phyloP scores from a whole-genome alignment of 805 yeast species.

The Debaryomyces castellii region DNA sequence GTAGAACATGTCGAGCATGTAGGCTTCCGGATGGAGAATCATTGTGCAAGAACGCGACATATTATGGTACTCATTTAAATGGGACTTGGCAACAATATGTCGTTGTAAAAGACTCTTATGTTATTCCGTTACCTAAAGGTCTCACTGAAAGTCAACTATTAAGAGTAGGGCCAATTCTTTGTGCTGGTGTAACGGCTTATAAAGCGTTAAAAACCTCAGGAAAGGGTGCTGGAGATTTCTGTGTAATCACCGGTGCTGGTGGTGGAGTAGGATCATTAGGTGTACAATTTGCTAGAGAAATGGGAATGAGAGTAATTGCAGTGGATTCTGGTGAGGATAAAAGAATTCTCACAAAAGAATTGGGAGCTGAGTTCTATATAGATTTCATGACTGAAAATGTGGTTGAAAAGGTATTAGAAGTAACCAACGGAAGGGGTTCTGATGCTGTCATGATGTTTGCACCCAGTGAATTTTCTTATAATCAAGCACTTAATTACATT shows the following conservation, averaged over 20 bases:
- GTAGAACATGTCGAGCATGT: conserved; percentile 76
- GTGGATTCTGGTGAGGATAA: conserved; percentile 70
- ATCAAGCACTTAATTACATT: conserved; percentile 53
- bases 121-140: conserved; percentile 78
- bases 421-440: conserved; percentile 65
- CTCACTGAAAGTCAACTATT: conserved; percentile 75
- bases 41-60: conserved; percentile 63
- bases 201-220: conserved; percentile 83
- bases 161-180: conserved; percentile 73
- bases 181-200: conserved; percentile 91
- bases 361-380: conserved; percentile 65
- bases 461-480: conserved; percentile 65
- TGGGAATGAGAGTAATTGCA: conserved; percentile 71
- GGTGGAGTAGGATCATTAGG: conserved; percentile 79
- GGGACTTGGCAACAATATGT: conserved; percentile 92
- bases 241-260: conserved; percentile 75
- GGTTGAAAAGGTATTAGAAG: conserved; percentile 50
- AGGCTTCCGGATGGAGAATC: conserved; percentile 58
- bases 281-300: conserved; percentile 71
- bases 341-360: conserved; percentile 47
- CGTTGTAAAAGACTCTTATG: conserved; percentile 60
- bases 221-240: conserved; percentile 68
- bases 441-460: conserved; percentile 77
- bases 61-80: conserved; percentile 80
- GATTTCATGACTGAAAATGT: conserved; percentile 59